These are phyloP conservation scores for Oryza rufipogon DNA, from an alignment of 176 grass and related monocot species.

Conservation along the genomic window DNA sequence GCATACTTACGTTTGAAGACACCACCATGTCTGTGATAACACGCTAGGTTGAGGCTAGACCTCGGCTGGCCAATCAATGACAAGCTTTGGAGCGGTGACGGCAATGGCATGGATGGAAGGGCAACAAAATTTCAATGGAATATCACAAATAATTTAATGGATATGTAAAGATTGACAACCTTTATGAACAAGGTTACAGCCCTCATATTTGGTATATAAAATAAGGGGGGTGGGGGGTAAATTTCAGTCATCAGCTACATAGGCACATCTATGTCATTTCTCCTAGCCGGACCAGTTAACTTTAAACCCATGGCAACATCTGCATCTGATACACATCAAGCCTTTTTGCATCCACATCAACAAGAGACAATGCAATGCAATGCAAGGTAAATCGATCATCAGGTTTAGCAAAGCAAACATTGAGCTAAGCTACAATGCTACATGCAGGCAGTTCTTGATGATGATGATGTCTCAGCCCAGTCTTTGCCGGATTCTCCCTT, in stretches of 20 bases:
- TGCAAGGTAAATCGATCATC: neutral
- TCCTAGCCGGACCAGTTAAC: slow-evolving; percentile 6
- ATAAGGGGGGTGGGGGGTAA: neutral
- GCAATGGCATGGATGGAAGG: no score
- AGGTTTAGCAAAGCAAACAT: neutral
- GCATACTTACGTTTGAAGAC: no score
- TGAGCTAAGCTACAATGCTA: neutral
- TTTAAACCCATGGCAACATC: slow-evolving; percentile 1
- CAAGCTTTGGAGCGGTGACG: neutral
- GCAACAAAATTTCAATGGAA: neutral
- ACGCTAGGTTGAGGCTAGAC: no score
- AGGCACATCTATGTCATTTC: slow-evolving; percentile 39
- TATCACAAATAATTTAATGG: neutral
- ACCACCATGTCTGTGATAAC: no score
- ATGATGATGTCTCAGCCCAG: slow-evolving; percentile 38
- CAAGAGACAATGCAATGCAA: neutral
- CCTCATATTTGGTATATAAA: slow-evolving; percentile 4
- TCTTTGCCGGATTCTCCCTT: slow-evolving; percentile 48
- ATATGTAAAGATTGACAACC: neutral
- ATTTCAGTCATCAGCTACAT: slow-evolving; percentile 33
- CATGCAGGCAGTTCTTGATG: slow-evolving; percentile 36
- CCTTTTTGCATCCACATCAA: slow-evolving; percentile 14
- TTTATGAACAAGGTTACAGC: slow-evolving; percentile 23
- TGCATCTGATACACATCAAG: slow-evolving; percentile 22
- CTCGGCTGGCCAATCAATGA: neutral